These are phyloP conservation scores for Colletotrichum musicola DNA, from an alignment of 2,329 filamentous ascomycete genomes.

Conservation along the genomic window DNA sequence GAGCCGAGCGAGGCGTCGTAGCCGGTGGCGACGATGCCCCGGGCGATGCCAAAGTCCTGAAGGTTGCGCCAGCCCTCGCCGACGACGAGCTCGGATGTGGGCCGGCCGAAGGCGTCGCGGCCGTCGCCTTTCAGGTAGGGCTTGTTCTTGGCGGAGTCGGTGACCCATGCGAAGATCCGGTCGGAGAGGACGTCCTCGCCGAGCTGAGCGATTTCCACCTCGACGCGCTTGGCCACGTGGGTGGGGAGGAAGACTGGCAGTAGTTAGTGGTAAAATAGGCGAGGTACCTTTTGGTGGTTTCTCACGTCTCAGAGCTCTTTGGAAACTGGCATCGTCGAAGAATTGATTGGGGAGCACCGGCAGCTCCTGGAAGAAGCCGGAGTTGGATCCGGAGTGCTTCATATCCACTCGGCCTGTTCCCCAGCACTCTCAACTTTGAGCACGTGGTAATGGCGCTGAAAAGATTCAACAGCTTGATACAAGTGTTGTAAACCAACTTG, in stretches of 20 bases:
- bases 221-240: constrained; percentile 52
- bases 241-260: constrained; percentile 62
- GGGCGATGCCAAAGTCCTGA: constrained; percentile 68
- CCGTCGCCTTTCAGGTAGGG: constrained; percentile 70
- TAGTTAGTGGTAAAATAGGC: not conserved
- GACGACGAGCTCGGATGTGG: constrained; percentile 70
- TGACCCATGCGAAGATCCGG: constrained; percentile 67
- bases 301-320: constrained; percentile 65
- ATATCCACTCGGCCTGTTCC: constrained; percentile 43
- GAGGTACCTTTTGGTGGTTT: not conserved
- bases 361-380: constrained; percentile 68
- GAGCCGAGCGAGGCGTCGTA: constrained; percentile 66
- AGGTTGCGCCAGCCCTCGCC: constrained; percentile 75
- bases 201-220: constrained; percentile 60
- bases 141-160: constrained; percentile 74
- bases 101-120: constrained; percentile 72
- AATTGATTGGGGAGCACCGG: constrained; percentile 68
- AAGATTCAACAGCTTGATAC: not conserved
- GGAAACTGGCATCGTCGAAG: constrained; percentile 65
- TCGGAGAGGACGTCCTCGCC: constrained; percentile 66
- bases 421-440: no score
- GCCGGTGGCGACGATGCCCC: constrained; percentile 59
- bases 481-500: no score
- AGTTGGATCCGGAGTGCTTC: constrained; percentile 59
- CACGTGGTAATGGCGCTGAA: not conserved